Conservation (phyloP, 805 yeast genomes). For the Zygotorulaspora sp. region DNA sequence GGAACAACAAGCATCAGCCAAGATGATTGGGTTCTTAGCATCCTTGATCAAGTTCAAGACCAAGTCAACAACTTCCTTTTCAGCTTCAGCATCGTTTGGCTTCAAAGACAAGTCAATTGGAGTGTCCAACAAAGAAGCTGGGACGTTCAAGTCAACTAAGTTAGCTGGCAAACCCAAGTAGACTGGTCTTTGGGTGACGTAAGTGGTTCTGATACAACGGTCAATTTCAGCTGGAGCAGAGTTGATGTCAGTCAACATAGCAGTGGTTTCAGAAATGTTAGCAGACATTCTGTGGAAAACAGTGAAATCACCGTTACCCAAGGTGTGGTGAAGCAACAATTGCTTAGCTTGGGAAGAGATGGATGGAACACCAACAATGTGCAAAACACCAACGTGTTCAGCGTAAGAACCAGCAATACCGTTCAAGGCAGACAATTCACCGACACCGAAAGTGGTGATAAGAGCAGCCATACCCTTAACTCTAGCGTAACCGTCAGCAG, state of each 20-base stretch:
- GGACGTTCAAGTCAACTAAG: slow-evolving; percentile 62
- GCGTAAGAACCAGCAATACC: slow-evolving; percentile 88
- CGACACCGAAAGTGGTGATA: slow-evolving; percentile 87
- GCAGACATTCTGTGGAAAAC: slow-evolving; percentile 77
- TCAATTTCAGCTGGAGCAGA: slow-evolving; percentile 71
- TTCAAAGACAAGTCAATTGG: slow-evolving; percentile 60
- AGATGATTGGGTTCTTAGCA: slow-evolving; percentile 66
- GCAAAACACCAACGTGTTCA: slow-evolving; percentile 81
- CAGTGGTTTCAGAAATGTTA: slow-evolving; percentile 62
- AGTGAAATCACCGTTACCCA: slow-evolving; percentile 78
- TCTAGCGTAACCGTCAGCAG: slow-evolving; percentile 86
- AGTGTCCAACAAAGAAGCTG: slow-evolving; percentile 50
- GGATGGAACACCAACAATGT: slow-evolving; percentile 84
- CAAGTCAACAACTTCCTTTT: slow-evolving; percentile 55
- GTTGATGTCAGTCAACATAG: slow-evolving; percentile 56
- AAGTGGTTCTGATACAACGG: slow-evolving; percentile 67
- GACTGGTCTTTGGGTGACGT: slow-evolving; percentile 70
- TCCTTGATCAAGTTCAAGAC: slow-evolving; percentile 48
- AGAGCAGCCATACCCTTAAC: slow-evolving; percentile 70
- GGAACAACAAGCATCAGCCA: slow-evolving; percentile 84
- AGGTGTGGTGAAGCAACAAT: slow-evolving; percentile 72
- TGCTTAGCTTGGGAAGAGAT: slow-evolving; percentile 67
- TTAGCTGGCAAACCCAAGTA: slow-evolving; percentile 81
- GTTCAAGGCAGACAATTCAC: slow-evolving; percentile 78
- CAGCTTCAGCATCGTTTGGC: slow-evolving; percentile 57